Evolutionary conservation across 2,329 filamentous ascomycete species (phyloP).

Genomic region (Chrysosporium queenslandicum): DNA sequence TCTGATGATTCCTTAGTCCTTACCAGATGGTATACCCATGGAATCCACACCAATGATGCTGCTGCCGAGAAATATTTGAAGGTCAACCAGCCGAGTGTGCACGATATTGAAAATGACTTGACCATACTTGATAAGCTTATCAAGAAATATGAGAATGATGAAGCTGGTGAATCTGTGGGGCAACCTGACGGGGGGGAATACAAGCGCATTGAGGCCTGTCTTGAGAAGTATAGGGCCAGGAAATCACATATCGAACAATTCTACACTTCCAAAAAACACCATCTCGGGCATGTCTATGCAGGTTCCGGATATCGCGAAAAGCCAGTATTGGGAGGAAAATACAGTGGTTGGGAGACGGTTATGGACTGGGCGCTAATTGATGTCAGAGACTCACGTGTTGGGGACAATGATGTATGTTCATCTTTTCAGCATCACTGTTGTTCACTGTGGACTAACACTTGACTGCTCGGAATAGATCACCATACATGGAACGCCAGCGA

Average conservation of each 20-base stretch:
- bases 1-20: constrained; percentile 5
- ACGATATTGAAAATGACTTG: constrained; percentile 1
- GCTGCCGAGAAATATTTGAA: constrained; percentile 1
- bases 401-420: constrained; percentile 2
- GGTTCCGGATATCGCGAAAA: not conserved
- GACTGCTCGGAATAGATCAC: not conserved
- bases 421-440: not conserved
- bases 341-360: not conserved
- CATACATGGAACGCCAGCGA: not conserved
- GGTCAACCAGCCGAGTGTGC: constrained; percentile 6
- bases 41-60: constrained; percentile 2
- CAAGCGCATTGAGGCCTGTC: not conserved
- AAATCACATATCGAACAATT: constrained; percentile 4
- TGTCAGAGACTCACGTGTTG: not conserved
- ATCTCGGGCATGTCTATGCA: constrained; percentile 6
- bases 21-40: constrained; percentile 7
- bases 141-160: not conserved
- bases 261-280: not conserved
- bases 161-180: constrained; percentile 2
- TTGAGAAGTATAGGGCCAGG: not conserved
- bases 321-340: not conserved
- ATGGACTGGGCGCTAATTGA: constrained; percentile 11
- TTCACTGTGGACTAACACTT: not conserved
- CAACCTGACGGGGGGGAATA: not conserved
- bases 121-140: constrained; percentile 3